These are phyloP conservation scores for Tarenaya hassleriana DNA, from an alignment of 345 rosid species.

Conservation along the genomic window DNA sequence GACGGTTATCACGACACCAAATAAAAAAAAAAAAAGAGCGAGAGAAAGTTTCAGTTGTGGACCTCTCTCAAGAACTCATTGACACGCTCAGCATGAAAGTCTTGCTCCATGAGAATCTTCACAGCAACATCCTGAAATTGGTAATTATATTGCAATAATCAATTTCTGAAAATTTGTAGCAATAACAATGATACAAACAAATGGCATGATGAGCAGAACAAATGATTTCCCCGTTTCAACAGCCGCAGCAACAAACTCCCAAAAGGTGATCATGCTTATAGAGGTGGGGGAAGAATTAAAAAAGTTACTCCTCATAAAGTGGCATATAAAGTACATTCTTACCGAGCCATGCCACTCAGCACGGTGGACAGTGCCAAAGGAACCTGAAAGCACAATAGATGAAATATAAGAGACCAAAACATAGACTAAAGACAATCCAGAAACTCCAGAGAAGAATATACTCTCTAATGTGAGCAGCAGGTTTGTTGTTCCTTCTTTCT, in stretches of 20 bases:
- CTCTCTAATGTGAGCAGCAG: no score
- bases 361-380: constrained; percentile 98
- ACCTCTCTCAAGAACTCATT: constrained; percentile 98
- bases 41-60: constrained; percentile 12
- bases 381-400: constrained; percentile 59
- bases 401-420: constrained; percentile 18
- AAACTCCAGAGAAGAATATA: no score
- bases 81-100: constrained; percentile 73
- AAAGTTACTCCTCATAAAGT: no score
- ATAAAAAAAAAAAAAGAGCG: neutral
- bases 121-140: constrained; percentile 93
- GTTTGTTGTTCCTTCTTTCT: no score
- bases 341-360: constrained; percentile 99
- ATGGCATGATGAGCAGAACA: neutral
- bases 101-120: constrained; percentile 99
- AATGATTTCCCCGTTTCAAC: neutral
- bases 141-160: constrained; percentile 1
- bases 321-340: constrained; percentile 35
- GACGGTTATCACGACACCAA: neutral
- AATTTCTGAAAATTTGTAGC: neutral
- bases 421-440: no score
- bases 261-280: no score
- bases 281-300: no score
- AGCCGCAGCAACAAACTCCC: no score
- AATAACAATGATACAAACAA: neutral